These are phyloP conservation scores for Trichomonas vaginalis DNA, from an alignment of 208 protist species.

Conservation along the genomic window DNA sequence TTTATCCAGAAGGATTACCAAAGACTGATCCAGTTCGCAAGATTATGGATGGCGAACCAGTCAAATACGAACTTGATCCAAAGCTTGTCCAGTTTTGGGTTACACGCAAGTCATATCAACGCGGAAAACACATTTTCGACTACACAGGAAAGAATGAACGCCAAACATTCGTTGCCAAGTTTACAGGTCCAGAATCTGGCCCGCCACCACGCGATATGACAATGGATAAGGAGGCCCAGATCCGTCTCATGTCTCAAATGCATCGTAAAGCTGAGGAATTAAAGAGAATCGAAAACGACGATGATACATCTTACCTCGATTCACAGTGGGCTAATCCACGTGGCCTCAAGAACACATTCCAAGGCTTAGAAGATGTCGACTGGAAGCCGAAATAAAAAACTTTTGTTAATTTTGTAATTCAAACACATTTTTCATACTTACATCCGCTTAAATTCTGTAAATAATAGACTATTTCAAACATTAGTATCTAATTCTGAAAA, in stretches of 20 bases:
- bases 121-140: neutral
- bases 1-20: slow-evolving; percentile 13
- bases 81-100: neutral
- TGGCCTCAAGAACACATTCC: neutral
- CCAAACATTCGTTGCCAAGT: neutral
- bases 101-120: neutral
- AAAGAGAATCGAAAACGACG: slow-evolving; percentile 1
- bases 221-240: neutral
- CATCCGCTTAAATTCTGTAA: no score
- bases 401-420: no score
- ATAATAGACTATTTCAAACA: no score
- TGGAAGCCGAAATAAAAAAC: slow-evolving; percentile 12
- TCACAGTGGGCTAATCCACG: neutral
- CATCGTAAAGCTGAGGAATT: neutral
- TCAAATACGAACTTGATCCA: neutral
- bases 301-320: neutral
- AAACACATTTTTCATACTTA: no score
- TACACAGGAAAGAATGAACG: neutral
- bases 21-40: neutral
- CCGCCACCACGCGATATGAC: neutral
- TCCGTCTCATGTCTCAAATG: neutral
- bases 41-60: neutral
- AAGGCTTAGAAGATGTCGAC: neutral
- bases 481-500: no score
- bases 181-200: neutral